Evolutionary conservation across 148 eudicot genomes (phyloP).

Genomic region (Heliamphora exappendiculata): DNA sequence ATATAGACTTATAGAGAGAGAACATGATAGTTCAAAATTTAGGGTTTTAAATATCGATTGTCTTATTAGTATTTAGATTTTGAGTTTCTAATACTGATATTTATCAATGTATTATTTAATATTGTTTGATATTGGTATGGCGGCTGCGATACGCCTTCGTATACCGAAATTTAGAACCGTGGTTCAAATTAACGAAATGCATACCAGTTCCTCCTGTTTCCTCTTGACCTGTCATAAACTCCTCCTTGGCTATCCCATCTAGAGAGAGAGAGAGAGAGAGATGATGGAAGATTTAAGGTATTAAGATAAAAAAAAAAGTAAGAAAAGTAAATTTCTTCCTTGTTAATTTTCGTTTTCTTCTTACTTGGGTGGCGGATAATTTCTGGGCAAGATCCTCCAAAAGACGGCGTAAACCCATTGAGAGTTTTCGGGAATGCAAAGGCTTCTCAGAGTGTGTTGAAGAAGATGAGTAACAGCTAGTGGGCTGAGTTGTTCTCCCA

Average conservation of each 20-base stretch:
- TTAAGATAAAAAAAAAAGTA: neutral
- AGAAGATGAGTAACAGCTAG: constrained; percentile 86
- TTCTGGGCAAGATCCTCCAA: constrained; percentile 96
- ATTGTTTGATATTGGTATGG: too few relatives aligned
- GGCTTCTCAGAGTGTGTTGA: constrained; percentile 91
- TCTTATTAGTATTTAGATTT: too few relatives aligned
- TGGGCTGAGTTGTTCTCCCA: constrained; percentile 79
- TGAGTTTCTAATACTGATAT: too few relatives aligned
- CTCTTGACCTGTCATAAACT: constrained; percentile 95
- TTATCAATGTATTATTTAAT: too few relatives aligned
- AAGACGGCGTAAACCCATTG: constrained; percentile 99
- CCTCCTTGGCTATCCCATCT: constrained; percentile 98
- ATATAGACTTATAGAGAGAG: neutral
- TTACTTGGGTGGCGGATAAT: constrained; percentile 95
- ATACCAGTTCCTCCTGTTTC: constrained; percentile 97
- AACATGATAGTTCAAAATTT: too few relatives aligned
- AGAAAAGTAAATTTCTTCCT: too few relatives aligned
- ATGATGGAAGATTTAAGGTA: neutral
- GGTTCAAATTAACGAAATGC: neutral
- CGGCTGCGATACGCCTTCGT: too few relatives aligned
- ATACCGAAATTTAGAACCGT: too few relatives aligned
- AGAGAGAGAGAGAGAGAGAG: neutral
- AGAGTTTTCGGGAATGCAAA: constrained; percentile 74
- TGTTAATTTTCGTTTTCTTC: neutral
- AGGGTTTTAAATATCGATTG: too few relatives aligned